Evolutionary conservation across 2,329 filamentous ascomycete species (phyloP).

Genomic region (Phyllosticta citrichinensis): DNA sequence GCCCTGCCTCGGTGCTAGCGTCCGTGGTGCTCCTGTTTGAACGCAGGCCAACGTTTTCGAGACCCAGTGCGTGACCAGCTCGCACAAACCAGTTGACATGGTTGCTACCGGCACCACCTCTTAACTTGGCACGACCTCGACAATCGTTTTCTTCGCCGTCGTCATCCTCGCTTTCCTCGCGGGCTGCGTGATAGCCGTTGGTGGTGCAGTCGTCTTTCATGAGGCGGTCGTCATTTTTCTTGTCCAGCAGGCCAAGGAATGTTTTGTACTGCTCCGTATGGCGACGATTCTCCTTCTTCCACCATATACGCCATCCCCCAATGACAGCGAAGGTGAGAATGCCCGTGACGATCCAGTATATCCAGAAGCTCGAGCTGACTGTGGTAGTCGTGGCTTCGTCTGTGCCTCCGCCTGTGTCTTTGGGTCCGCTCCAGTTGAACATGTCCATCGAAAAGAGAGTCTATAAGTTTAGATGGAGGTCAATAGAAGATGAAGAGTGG

Average conservation of each 20-base stretch:
- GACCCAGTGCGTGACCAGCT: neutral
- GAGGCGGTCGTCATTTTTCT: neutral
- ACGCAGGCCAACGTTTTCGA: neutral
- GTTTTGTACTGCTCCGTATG: neutral
- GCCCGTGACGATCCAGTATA: neutral
- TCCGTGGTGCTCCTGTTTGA: neutral
- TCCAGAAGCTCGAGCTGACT: neutral
- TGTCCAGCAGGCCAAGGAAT: neutral
- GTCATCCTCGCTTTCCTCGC: neutral
- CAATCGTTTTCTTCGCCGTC: neutral
- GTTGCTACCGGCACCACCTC: neutral
- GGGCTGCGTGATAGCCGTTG: neutral
- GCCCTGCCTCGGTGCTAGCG: neutral
- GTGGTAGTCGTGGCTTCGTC: neutral
- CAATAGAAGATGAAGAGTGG: neutral
- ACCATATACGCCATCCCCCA: neutral
- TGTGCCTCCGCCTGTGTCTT: neutral
- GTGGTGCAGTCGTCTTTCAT: neutral
- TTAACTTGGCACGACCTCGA: neutral
- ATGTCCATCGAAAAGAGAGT: neutral
- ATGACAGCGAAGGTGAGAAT: neutral
- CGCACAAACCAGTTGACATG: neutral
- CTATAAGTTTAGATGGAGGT: neutral
- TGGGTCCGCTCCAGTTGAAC: neutral
- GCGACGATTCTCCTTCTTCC: neutral